phyloP scores from a whole-genome alignment of 2,329 filamentous ascomycete species.

The Stylonectria norvegica region DNA sequence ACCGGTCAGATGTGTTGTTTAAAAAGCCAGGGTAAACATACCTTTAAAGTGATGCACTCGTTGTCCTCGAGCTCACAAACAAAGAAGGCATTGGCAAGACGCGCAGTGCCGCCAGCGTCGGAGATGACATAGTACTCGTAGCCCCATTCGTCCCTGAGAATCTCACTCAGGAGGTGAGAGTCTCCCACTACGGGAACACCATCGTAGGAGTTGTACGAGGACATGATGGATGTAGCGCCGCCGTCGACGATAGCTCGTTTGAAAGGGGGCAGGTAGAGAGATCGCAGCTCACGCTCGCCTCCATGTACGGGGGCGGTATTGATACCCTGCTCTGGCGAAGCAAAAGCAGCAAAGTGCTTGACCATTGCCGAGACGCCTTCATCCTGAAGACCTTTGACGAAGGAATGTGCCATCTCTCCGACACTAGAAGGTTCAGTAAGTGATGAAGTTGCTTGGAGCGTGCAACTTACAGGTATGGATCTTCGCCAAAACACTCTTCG shows the following conservation, averaged over 20 bases:
- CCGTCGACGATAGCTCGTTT: conserved; percentile 69
- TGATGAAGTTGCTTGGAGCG: neutral
- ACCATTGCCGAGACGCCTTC: conserved; percentile 67
- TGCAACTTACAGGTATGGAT: conserved; percentile 52
- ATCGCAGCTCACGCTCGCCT: conserved; percentile 52
- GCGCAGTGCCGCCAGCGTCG: conserved; percentile 69
- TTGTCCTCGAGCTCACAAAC: conserved; percentile 61
- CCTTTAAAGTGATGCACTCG: conserved; percentile 60
- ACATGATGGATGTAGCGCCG: conserved; percentile 68
- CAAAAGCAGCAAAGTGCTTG: conserved; percentile 72
- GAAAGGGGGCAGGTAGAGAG: conserved; percentile 57
- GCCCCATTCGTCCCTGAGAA: conserved; percentile 68
- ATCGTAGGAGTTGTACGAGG: conserved; percentile 71
- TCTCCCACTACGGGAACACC: conserved; percentile 66
- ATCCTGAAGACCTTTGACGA: conserved; percentile 57
- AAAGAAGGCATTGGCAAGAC: conserved; percentile 61
- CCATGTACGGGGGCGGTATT: conserved; percentile 61
- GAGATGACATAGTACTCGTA: conserved; percentile 64
- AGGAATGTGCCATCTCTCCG: conserved; percentile 63
- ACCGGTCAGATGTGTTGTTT: conserved; percentile 2
- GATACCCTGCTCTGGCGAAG: conserved; percentile 66
- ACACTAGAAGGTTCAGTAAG: conserved; percentile 31
- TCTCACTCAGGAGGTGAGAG: conserved; percentile 62
- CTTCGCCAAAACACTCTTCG: conserved; percentile 71
- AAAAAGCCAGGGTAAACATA: conserved; percentile 19